Base-by-base conservation (phyloP, 73 alveolate genomes). In the Paramecium caudatum region DNA sequence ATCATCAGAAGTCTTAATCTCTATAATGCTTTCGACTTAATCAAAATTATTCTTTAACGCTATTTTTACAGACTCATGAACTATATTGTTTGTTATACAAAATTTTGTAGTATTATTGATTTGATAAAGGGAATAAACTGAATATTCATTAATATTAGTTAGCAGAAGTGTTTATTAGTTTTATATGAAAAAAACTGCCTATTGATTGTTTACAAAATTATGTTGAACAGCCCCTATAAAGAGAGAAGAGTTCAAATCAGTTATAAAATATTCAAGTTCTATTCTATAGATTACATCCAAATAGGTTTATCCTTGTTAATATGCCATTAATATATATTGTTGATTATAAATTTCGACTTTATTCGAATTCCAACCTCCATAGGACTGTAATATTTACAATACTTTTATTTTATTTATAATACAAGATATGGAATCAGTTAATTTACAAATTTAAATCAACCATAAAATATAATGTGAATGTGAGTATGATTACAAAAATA, bases 391-490 rank as follows among this genome's bases (percentile, higher is more conserved):
- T 55, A 55, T 55, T 27, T 55, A 4, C 46, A 55, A 21, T 19
- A 55, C 23, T 8, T 55, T 55, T 5, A 27, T 27, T 27, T 55
- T 55, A 23, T 55, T 55, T 27, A 55, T 23, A 23, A 10, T 1
- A 55, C 80, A 55, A 4, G 12, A 55, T 3, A 5, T 4, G 9
- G 23, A 27, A 0, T 21, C 5, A 10, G 36, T 0, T 0, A 23
- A 1, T 15, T 23, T 19, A 7, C 80, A 55, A 55, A 55, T 23
- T 12, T 17, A 55, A 10, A 27, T 13, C 30, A 55, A 27, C 30
- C 30, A 55, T 55, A 55, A 21, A 23, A 55, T 55, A 9, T 55
- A 55, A 5, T 55, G 80, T 55, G 80, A 55, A 23, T 55, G 80
- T 5, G 23, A 9, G 30, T 55, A 55, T 0, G 80, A 1, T 55